Evolutionary conservation across 805 yeast genomes (phyloP).

Genomic region (Candida pseudoglaebosa): DNA sequence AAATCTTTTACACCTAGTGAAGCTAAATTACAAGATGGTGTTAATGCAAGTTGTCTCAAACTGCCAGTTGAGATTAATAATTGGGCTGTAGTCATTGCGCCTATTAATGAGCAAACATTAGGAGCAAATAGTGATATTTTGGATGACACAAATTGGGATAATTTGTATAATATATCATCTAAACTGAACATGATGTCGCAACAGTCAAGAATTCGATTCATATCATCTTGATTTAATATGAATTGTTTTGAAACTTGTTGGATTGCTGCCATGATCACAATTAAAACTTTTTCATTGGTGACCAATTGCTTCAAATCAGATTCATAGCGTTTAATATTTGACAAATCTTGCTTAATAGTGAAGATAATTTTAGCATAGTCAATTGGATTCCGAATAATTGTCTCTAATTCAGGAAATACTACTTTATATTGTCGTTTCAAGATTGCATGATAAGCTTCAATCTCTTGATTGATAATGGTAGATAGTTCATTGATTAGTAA

Average conservation of each 20-base stretch:
- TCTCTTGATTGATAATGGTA: constrained; percentile 52
- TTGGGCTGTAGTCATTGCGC: constrained; percentile 69
- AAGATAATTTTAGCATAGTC: constrained; percentile 55
- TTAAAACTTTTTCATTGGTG: constrained; percentile 63
- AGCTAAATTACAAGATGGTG: constrained; percentile 83
- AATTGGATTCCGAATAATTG: constrained; percentile 56
- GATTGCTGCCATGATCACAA: constrained; percentile 67
- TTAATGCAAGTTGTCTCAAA: constrained; percentile 53
- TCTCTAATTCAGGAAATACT: constrained; percentile 68
- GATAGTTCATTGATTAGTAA: constrained; percentile 52
- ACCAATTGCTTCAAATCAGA: constrained; percentile 39
- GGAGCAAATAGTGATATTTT: constrained; percentile 69
- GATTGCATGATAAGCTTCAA: constrained; percentile 44
- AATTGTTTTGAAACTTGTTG: constrained; percentile 40
- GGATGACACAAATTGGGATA: constrained; percentile 53
- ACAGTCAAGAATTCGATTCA: constrained; percentile 37
- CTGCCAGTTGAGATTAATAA: constrained; percentile 70
- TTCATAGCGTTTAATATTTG: constrained; percentile 25
- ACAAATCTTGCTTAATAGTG: constrained; percentile 47
- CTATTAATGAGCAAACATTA: constrained; percentile 68
- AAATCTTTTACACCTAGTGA: constrained; percentile 59
- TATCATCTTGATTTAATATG: constrained; percentile 21
- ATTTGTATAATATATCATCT: constrained; percentile 34
- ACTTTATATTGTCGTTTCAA: constrained; percentile 51
- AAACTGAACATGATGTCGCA: constrained; percentile 48